Conservation (phyloP, 164 flowering plant species). For the Piper longum region DNA sequence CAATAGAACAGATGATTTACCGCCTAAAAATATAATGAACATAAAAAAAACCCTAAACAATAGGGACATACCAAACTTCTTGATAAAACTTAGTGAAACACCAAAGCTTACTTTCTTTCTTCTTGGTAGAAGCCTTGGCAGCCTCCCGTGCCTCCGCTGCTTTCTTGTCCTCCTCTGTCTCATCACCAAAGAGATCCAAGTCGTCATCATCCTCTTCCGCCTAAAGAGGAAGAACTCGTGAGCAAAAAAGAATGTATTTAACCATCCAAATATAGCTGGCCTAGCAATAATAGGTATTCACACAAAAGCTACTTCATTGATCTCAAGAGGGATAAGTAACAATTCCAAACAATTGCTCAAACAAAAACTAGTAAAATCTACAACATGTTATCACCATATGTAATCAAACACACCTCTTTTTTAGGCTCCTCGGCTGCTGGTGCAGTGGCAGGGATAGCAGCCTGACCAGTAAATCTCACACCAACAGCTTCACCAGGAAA, state of each 20-base stretch:
- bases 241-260: neutral
- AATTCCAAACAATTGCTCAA: neutral
- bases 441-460: conserved; percentile 26
- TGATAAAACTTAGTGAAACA: neutral
- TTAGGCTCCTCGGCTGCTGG: conserved; percentile 23
- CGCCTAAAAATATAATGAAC: conserved; percentile 25
- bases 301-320: neutral
- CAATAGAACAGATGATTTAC: conserved; percentile 82
- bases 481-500: conserved; percentile 91
- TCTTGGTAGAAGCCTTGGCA: conserved; percentile 51
- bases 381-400: neutral
- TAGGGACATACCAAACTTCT: no score
- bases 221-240: neutral
- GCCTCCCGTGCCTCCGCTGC: conserved; percentile 65
- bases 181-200: conserved; percentile 82
- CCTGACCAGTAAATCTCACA: conserved; percentile 39
- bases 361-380: conserved; percentile 17
- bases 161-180: conserved; percentile 91
- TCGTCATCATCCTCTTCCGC: conserved; percentile 61
- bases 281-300: neutral
- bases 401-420: neutral
- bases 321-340: neutral
- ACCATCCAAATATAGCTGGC: neutral
- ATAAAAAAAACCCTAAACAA: neutral
- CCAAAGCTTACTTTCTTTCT: conserved; percentile 61